Base-by-base conservation (phyloP, 2,329 filamentous ascomycete genomes). In the Fusarium sp. region DNA sequence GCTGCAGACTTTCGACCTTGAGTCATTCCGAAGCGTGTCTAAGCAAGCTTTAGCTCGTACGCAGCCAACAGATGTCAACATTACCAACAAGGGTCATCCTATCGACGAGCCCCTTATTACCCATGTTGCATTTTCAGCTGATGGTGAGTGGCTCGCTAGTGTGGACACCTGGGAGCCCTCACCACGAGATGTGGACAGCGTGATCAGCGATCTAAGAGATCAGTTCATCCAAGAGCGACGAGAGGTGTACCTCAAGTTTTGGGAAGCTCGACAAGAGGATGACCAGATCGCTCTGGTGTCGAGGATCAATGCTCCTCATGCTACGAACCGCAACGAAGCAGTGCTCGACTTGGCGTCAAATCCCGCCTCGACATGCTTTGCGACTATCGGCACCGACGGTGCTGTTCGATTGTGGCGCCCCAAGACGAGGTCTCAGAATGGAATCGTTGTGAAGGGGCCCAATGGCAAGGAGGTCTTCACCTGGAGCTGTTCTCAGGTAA, bases 241-340 rank as follows among this genome's bases (percentile, higher is more conserved):
- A 39, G 94, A 98, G 73, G 85, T 93, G 1, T 91, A 91, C 70
- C 81, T 99, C 45, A 97, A 97, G 73, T 95, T 99, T 74, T 99
- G 95, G 95, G 78, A 88, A 74, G 76, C 91, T 77, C 86, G 85
- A 77, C 72, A 80, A 70, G 71, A 81, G 70, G 72, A 81, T 72
- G 72, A 85, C 71, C 71, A 79, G 68, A 92, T 95, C 82, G 88
- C 91, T 59, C 81, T 99, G 10, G 88, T 92, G 47, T 91, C 93
- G 3, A 87, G 94, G 57, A 87, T 98, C 50, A 93, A 97, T 73
- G 85, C 87, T 8, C 93, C 95, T 13, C 94, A 99, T 76, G 81
- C 83, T 57, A 83, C 85, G 52, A 77, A 76, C 59, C 75, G 79
- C 57, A 79, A 81, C 2, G 82, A 86, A 40, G 79, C 82, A 5